Base-by-base conservation (phyloP, 257 asterid species). In the Thymus mandschuricus region DNA sequence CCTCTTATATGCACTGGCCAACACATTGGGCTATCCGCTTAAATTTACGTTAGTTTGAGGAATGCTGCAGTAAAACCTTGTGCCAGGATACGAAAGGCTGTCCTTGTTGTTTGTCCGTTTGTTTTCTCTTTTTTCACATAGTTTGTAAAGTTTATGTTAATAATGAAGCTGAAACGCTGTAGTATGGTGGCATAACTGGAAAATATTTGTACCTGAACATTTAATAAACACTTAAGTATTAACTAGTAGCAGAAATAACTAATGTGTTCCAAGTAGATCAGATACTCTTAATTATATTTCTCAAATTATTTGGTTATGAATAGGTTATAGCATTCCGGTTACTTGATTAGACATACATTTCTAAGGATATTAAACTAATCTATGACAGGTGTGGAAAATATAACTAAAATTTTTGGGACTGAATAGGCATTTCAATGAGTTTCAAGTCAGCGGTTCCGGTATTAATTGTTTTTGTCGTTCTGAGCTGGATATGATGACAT, bases 401-500 rank as follows among this genome's bases (percentile, higher is more conserved):
- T 21, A 51, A 28, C 40, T 6, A 12, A 71, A 61, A 28, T 11
- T 7, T 8, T 5, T 11, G 13, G 46, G 15, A 41, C 11, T 38
- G 4, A 33, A 11, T 27, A 7, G 64, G 56, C 12, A 60, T 71
- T 71, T 61, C 8, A 72, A 28, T 62, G 15, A 60, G 41, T 72
- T 62, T 72, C 34, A 10, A 40, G 12, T 6, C 35, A 29, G 10
- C 62, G 35, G 38, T 49, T 38, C 45, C 15, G 13, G 48, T 72
- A 61, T 62, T 71, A 50, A 40, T 61, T 71, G 45, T 38, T 71
- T 60, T 58, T 29, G 56, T 62, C 57, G 29, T 13, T 72, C 64
- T 61, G 76, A 27, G 64, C 76, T 72, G 70, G 70, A 72, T 28
- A 21, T 1, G 15, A 8, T 43, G 68, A 62, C 48, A 41, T 50